phyloP scores from a whole-genome alignment of 2,329 filamentous ascomycete genomes.

The Hirsutella rhossiliensis region DNA sequence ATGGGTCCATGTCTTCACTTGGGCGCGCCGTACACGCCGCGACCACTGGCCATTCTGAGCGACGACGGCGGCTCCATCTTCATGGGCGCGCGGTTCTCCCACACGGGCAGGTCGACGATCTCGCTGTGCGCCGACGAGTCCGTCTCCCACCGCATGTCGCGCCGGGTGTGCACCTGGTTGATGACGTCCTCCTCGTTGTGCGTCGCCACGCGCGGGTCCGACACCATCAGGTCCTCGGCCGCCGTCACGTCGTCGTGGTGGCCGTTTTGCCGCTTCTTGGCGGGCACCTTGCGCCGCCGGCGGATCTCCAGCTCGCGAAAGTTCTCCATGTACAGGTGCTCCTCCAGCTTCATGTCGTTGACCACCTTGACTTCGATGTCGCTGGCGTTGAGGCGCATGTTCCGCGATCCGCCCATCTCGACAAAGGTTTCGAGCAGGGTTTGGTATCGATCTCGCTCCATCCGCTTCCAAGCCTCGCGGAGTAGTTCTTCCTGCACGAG shows the following conservation, averaged over 20 bases:
- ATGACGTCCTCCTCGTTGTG: constrained; percentile 22
- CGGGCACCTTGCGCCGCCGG: constrained; percentile 28
- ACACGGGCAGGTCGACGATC: constrained; percentile 17
- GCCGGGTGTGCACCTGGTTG: constrained; percentile 16
- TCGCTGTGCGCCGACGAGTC: constrained; percentile 10
- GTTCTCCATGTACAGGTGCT: constrained; percentile 26
- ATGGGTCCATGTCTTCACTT: neutral
- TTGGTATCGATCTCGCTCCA: constrained; percentile 31
- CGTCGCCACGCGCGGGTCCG: constrained; percentile 18
- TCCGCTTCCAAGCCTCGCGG: constrained; percentile 23
- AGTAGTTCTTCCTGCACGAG: constrained; percentile 25
- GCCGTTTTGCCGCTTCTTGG: constrained; percentile 13
- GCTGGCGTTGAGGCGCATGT: constrained; percentile 34
- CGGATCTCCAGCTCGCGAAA: constrained; percentile 22
- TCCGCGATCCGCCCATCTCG: constrained; percentile 35
- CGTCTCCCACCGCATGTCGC: constrained; percentile 14
- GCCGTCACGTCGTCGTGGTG: constrained; percentile 17
- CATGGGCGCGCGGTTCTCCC: constrained; percentile 14
- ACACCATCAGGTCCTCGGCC: constrained; percentile 29
- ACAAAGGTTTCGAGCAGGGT: constrained; percentile 30
- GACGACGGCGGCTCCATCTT: constrained; percentile 13
- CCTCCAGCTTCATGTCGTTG: constrained; percentile 26
- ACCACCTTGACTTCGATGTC: constrained; percentile 39
- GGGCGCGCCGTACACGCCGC: neutral
- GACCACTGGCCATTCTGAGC: neutral